These are phyloP conservation scores for Tolypocladium amazonense DNA, from an alignment of 2,329 filamentous ascomycete genomes.

Conservation along the genomic window DNA sequence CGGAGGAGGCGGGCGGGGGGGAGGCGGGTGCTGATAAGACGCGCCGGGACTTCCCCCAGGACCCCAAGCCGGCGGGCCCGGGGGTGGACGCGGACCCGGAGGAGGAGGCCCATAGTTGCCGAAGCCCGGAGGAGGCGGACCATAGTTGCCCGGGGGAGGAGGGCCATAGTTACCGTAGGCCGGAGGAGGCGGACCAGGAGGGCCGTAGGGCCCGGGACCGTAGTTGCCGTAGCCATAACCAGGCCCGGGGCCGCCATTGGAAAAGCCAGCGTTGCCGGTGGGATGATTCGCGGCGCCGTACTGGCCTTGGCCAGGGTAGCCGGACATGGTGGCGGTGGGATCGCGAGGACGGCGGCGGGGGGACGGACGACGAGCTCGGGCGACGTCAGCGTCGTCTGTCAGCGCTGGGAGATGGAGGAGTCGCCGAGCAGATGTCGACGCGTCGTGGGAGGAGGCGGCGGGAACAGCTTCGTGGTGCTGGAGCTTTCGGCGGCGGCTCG, in stretches of 20 bases:
- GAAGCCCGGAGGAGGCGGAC: slow-evolving; percentile 9
- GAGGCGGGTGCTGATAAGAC: slow-evolving; percentile 14
- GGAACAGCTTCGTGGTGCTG: neutral
- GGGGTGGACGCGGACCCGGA: slow-evolving; percentile 8
- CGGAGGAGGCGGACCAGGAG: slow-evolving; percentile 10
- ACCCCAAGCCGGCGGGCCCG: slow-evolving; percentile 8
- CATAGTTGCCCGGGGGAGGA: slow-evolving; percentile 11
- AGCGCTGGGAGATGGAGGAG: neutral
- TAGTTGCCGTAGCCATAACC: slow-evolving; percentile 20
- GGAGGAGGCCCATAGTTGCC: slow-evolving; percentile 12
- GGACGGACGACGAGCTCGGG: neutral
- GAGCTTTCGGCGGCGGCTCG: neutral
- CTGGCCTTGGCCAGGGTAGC: slow-evolving; percentile 30
- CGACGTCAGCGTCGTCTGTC: neutral
- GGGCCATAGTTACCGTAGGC: slow-evolving; percentile 9
- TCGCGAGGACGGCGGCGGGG: neutral
- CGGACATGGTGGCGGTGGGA: slow-evolving; percentile 20
- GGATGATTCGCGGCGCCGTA: slow-evolving; percentile 22
- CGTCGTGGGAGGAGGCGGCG: neutral
- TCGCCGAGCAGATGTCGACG: neutral
- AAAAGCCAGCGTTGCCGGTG: slow-evolving; percentile 14
- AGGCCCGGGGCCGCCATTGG: slow-evolving; percentile 11
- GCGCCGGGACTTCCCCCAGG: slow-evolving; percentile 5
- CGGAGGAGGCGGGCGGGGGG: slow-evolving; percentile 28
- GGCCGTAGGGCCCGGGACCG: slow-evolving; percentile 12